Percentiles rank a stretch among this genome's conserved stretches.
Conservation (phyloP, 2,329 filamentous ascomycete species). For the Alternaria incomplexa region DNA sequence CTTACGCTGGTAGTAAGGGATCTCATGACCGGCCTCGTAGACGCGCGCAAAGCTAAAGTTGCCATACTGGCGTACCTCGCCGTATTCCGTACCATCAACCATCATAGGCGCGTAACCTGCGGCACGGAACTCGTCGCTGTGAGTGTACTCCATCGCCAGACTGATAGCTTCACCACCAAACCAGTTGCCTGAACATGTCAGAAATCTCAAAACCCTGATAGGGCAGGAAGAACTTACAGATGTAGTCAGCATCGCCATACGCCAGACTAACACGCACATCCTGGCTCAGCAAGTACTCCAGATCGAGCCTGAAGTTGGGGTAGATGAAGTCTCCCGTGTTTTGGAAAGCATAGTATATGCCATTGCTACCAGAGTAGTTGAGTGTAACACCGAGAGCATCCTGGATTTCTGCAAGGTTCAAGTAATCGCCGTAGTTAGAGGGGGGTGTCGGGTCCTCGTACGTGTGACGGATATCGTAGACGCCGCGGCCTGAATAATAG, state of each 20-base stretch:
- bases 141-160: constrained; percentile 45
- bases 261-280: constrained; percentile 47
- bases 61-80: constrained; percentile 49
- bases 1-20: constrained; percentile 51
- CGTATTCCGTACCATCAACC: constrained; percentile 49
- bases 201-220: neutral
- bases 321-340: constrained; percentile 63
- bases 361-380: constrained; percentile 62
- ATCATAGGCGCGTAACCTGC: constrained; percentile 42
- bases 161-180: constrained; percentile 48
- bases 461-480: constrained; percentile 59
- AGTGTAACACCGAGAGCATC: constrained; percentile 67
- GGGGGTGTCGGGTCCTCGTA: constrained; percentile 64
- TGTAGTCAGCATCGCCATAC: constrained; percentile 47
- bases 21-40: constrained; percentile 50
- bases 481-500: constrained; percentile 59
- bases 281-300: constrained; percentile 50
- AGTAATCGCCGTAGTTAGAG: constrained; percentile 53
- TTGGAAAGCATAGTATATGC: constrained; percentile 60
- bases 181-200: constrained; percentile 43
- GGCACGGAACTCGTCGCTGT: constrained; percentile 34
- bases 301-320: constrained; percentile 59
- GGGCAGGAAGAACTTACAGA: constrained; percentile 37
- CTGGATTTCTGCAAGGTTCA: constrained; percentile 66
- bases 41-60: constrained; percentile 50